A percentile compares a stretch with the other conserved stretches of the same genome.
Evolutionary conservation across 2,329 filamentous ascomycete genomes (phyloP).

Genomic region (Trichoderma pleuroti): DNA sequence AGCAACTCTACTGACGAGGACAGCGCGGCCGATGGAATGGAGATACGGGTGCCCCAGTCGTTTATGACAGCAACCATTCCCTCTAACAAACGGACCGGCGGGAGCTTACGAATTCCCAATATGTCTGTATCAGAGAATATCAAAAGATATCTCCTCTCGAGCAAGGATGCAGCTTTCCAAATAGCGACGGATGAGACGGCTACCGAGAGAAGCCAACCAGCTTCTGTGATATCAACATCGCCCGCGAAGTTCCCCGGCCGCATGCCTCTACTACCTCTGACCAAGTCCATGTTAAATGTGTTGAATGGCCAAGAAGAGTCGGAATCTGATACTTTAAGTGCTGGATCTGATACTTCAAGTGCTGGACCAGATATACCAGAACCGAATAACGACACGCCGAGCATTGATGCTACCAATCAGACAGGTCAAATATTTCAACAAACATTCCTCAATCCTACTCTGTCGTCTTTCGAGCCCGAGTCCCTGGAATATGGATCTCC

Average conservation of each 20-base stretch:
- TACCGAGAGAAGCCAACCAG: slow-evolving; percentile 17
- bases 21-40: slow-evolving; percentile 21
- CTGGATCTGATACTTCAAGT: slow-evolving; percentile 10
- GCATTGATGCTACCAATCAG: neutral
- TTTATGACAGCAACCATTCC: neutral
- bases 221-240: neutral
- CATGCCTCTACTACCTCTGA: slow-evolving; percentile 22
- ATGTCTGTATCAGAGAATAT: slow-evolving; percentile 26
- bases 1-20: slow-evolving; percentile 33
- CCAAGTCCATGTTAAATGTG: slow-evolving; percentile 21
- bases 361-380: neutral
- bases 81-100: neutral
- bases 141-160: slow-evolving; percentile 31
- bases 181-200: slow-evolving; percentile 37
- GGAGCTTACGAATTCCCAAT: slow-evolving; percentile 6
- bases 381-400: neutral
- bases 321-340: slow-evolving; percentile 12
- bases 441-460: neutral
- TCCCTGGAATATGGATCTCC: neutral
- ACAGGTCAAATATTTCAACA: neutral
- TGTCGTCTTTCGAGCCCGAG: neutral
- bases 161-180: slow-evolving; percentile 27
- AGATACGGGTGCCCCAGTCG: slow-evolving; percentile 28
- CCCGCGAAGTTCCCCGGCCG: neutral
- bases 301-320: slow-evolving; percentile 21